Evolutionary conservation across 106 monocot species (phyloP).

Genomic region (Posidonia australis): DNA sequence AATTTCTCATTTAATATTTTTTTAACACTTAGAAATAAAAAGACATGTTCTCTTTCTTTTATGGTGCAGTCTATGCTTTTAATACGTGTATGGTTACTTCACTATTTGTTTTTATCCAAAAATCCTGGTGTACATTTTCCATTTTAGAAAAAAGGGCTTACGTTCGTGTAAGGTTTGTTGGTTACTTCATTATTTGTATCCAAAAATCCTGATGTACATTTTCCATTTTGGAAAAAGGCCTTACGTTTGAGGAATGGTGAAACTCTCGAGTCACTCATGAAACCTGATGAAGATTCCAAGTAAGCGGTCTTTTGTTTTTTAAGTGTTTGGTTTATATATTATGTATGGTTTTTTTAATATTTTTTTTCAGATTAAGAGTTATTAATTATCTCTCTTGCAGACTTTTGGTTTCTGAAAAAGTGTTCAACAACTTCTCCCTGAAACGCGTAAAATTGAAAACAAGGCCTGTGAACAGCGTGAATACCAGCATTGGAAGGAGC

Average conservation of each 20-base stretch:
- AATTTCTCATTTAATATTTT: no score
- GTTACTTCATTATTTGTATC: background rate
- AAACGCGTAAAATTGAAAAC: slow-evolving; percentile 46
- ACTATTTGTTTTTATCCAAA: background rate
- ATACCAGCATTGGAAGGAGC: slow-evolving; percentile 24
- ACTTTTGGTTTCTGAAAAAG: slow-evolving; percentile 23
- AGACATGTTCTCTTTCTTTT: no score
- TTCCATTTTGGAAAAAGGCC: slow-evolving; percentile 41
- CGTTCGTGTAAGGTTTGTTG: no score
- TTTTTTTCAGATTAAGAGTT: background rate
- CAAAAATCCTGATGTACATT: background rate
- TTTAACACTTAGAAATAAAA: no score
- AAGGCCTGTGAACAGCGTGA: slow-evolving; percentile 21
- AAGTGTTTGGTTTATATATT: background rate
- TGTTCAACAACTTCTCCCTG: slow-evolving; percentile 12
- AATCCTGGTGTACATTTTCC: background rate
- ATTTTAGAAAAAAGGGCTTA: slow-evolving; percentile 45
- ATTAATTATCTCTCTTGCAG: slow-evolving; percentile 6
- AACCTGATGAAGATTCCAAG: slow-evolving; percentile 29
- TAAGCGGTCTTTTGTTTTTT: slow-evolving; percentile 11
- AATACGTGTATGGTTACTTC: no score
- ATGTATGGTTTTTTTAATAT: background rate
- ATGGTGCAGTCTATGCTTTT: no score
- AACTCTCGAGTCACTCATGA: slow-evolving; percentile 38
- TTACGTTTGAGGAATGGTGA: slow-evolving; percentile 49